These are phyloP conservation scores for Simmondsia chinensis DNA, from an alignment of 148 eudicot genomes.

Conservation along the genomic window DNA sequence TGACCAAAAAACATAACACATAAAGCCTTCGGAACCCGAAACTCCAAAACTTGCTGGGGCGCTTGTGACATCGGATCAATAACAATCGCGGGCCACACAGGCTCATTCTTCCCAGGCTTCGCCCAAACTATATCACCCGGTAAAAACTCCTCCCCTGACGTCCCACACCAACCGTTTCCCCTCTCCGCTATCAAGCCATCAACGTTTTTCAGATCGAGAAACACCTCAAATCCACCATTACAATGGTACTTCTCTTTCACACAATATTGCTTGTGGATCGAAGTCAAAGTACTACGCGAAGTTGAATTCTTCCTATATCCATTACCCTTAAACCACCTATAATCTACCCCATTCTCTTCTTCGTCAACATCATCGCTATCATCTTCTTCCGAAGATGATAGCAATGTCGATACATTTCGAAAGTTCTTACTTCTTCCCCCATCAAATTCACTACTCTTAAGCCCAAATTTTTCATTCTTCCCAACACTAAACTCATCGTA, in stretches of 20 bases:
- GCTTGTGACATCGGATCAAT: conserved; percentile 66
- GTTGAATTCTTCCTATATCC: conserved; percentile 22
- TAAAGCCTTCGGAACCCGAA: conserved; percentile 40
- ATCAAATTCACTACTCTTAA: conserved; percentile 16
- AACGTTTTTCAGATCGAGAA: too few species aligned
- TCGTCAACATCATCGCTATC: conserved; percentile 14
- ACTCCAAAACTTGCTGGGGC: conserved; percentile 67
- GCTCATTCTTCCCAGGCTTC: conserved; percentile 55
- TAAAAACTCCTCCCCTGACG: conserved; percentile 32
- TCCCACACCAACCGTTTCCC: conserved; percentile 13
- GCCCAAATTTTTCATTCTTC: conserved; percentile 27
- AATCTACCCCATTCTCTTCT: too few species aligned
- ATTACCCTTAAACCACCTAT: conserved; percentile 14
- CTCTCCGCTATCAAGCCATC: too few species aligned
- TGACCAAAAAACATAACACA: conserved; percentile 97
- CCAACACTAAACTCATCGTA: not conserved
- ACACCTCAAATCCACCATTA: conserved; percentile 18
- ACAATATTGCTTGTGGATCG: conserved; percentile 29
- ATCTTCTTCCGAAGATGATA: conserved; percentile 21
- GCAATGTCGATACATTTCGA: too few species aligned
- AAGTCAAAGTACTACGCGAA: conserved; percentile 24
- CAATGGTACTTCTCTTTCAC: conserved; percentile 24
- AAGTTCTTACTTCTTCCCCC: conserved; percentile 10
- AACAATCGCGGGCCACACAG: conserved; percentile 97
- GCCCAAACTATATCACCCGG: conserved; percentile 96